phyloP scores from a whole-genome alignment of 1,284 basidiomycete genomes.

The Tetrapyrgos nigripes region DNA sequence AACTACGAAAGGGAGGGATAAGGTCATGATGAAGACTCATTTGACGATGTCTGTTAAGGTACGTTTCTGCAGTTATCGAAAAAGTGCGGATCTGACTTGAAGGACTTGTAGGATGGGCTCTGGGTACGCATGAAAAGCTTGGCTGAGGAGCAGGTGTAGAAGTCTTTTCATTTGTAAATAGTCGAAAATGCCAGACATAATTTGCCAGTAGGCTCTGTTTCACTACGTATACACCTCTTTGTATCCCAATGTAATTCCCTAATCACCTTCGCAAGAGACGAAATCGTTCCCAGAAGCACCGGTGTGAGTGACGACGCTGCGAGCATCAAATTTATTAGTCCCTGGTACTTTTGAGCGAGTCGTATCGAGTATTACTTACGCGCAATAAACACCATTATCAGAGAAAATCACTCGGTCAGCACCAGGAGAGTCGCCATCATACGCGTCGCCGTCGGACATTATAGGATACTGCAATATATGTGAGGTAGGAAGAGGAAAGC shows the following conservation, averaged over 20 bases:
- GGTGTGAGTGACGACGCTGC: slow-evolving; percentile 38
- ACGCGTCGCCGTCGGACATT: slow-evolving; percentile 28
- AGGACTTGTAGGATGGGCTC: background rate
- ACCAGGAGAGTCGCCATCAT: slow-evolving; percentile 30
- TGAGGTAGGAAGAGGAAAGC: background rate
- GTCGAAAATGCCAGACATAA: too few relatives aligned
- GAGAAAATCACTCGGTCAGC: slow-evolving; percentile 33
- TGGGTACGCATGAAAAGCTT: background rate
- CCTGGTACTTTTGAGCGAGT: too few relatives aligned
- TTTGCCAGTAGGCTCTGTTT: too few relatives aligned
- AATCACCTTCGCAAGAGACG: slow-evolving; percentile 34
- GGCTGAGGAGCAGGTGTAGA: too few relatives aligned
- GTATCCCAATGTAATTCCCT: too few relatives aligned
- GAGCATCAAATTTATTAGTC: background rate
- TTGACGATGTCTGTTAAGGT: slow-evolving; percentile 52
- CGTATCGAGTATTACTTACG: slow-evolving; percentile 23
- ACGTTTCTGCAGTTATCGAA: slow-evolving; percentile 5
- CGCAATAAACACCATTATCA: slow-evolving; percentile 30
- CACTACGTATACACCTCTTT: too few relatives aligned
- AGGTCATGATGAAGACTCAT: slow-evolving; percentile 40
- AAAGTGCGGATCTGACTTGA: too few relatives aligned
- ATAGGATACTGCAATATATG: background rate
- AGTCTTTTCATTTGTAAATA: too few relatives aligned
- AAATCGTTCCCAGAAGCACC: slow-evolving; percentile 34
- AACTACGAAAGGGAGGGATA: slow-evolving; percentile 43